Evolutionary conservation across 2,329 filamentous ascomycete species (phyloP).

Genomic region (Sporothrix brasiliensis): DNA sequence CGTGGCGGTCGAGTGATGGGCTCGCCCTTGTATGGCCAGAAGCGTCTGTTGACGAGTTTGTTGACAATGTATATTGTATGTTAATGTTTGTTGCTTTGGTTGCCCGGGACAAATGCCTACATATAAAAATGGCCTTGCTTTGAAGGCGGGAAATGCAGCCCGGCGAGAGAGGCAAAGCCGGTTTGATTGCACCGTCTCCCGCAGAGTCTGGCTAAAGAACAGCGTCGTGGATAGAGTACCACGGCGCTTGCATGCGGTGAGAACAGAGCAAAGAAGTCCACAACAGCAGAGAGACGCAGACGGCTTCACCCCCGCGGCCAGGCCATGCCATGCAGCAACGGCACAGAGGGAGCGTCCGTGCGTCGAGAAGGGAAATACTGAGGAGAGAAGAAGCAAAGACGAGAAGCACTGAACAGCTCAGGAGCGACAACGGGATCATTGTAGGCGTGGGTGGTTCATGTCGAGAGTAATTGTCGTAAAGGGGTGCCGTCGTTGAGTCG

Average conservation of each 20-base stretch:
- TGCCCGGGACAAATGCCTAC: slow-evolving; percentile 22
- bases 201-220: slow-evolving; percentile 20
- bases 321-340: slow-evolving; percentile 25
- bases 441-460: neutral
- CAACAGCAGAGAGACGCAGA: neutral
- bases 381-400: neutral
- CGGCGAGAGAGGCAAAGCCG: neutral
- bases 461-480: neutral
- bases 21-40: neutral
- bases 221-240: slow-evolving; percentile 22
- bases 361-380: neutral
- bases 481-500: slow-evolving; percentile 11
- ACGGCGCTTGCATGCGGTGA: slow-evolving; percentile 20
- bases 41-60: slow-evolving; percentile 3
- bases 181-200: neutral
- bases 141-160: slow-evolving; percentile 2
- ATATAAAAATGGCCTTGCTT: slow-evolving; percentile 2
- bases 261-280: neutral
- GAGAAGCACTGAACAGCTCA: neutral
- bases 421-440: neutral
- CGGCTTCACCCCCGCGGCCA: neutral
- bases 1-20: neutral
- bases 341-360: slow-evolving; percentile 27
- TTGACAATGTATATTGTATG: slow-evolving; percentile 12
- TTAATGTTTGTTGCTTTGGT: slow-evolving; percentile 7